These are phyloP conservation scores for Marsdenia floribunda DNA, from an alignment of 257 asterid genomes.

Conservation along the genomic window DNA sequence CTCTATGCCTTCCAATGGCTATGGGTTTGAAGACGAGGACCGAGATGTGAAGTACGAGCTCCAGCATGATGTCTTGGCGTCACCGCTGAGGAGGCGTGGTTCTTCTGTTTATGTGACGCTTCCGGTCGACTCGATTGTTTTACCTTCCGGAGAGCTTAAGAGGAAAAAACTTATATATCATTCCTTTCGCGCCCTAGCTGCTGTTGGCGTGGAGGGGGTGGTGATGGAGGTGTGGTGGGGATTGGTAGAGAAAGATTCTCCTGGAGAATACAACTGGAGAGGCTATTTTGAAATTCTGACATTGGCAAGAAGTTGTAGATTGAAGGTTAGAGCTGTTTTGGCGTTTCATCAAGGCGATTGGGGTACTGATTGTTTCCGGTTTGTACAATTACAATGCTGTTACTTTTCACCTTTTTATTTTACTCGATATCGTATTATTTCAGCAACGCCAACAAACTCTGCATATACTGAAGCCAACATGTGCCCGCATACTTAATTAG, in stretches of 20 bases:
- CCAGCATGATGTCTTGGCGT: slow-evolving; percentile 28
- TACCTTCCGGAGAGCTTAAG: slow-evolving; percentile 41
- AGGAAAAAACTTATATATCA: slow-evolving; percentile 57
- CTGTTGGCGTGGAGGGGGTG: slow-evolving; percentile 84
- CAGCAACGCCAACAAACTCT: too few species aligned
- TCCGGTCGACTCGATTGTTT: slow-evolving; percentile 49
- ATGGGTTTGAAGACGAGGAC: slow-evolving; percentile 35
- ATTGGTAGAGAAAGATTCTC: slow-evolving; percentile 63
- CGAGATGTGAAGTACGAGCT: slow-evolving; percentile 54
- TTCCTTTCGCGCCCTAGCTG: slow-evolving; percentile 61
- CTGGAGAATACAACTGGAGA: slow-evolving; percentile 54
- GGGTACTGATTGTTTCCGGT: slow-evolving; percentile 59
- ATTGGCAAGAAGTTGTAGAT: slow-evolving; percentile 54
- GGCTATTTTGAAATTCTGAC: slow-evolving; percentile 65
- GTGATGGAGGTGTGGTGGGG: slow-evolving; percentile 98
- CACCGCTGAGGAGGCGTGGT: slow-evolving; percentile 36
- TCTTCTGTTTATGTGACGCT: slow-evolving; percentile 63
- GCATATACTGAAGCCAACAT: not conserved
- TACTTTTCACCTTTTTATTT: not conserved
- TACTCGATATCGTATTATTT: not conserved
- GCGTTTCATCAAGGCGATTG: slow-evolving; percentile 79
- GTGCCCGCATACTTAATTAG: too few species aligned
- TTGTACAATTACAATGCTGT: slow-evolving; percentile 30
- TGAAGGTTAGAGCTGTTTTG: slow-evolving; percentile 74
- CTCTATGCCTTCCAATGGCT: slow-evolving; percentile 23